A percentile compares a stretch with the other conserved stretches of the same genome.
Evolutionary conservation across 768 basidiomycete species (phyloP).

Genomic region (Psilocybe subaeruginosa): DNA sequence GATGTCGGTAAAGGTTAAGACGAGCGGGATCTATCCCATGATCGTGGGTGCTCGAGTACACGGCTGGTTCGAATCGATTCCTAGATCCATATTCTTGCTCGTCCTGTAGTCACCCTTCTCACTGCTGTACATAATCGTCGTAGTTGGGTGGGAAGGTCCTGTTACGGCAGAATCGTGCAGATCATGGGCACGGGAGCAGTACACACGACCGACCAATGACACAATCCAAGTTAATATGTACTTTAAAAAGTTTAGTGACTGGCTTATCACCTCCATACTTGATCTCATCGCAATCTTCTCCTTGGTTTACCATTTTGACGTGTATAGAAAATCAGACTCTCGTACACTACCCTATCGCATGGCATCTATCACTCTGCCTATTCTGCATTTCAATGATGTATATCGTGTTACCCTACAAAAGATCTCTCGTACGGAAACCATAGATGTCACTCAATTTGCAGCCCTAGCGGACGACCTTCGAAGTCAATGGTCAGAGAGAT

Average conservation of each 20-base stretch:
- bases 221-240: not conserved
- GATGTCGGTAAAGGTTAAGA: conserved; percentile 12
- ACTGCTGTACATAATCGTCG: not conserved
- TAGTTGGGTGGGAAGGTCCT: not conserved
- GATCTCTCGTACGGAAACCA: conserved; percentile 59
- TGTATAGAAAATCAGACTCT: not conserved
- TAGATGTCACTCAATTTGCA: conserved; percentile 88
- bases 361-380: conserved; percentile 30
- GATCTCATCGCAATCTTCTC: too few species aligned
- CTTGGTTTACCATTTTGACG: not conserved
- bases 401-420: conserved; percentile 85
- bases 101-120: not conserved
- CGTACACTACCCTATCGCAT: conserved; percentile 2
- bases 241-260: too few species aligned
- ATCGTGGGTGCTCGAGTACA: conserved; percentile 18
- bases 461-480: conserved; percentile 68
- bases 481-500: conserved; percentile 49
- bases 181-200: not conserved
- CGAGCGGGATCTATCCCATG: conserved; percentile 20
- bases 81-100: not conserved
- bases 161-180: not conserved
- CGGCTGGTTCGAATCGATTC: not conserved
- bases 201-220: not conserved
- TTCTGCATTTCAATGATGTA: conserved; percentile 81
- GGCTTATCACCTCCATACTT: not conserved